A percentile compares a stretch with the other conserved stretches of the same genome.
Conservation (phyloP, 1,139 yeast species). For the Hanseniaspora sp. region DNA sequence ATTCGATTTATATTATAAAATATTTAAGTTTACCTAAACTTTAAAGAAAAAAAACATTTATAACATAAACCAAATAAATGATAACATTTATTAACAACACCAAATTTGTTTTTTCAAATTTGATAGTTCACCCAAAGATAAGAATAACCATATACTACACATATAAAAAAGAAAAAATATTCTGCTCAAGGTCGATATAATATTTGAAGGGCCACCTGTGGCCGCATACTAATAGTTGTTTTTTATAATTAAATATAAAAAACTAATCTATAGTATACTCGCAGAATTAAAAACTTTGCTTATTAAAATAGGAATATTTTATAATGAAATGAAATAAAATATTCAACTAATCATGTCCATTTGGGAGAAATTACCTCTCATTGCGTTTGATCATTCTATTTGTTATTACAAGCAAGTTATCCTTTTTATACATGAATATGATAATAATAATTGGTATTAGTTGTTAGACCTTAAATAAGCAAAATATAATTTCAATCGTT, state of each 20-base stretch:
- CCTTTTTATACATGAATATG: constrained; percentile 15
- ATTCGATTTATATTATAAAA: constrained; percentile 13
- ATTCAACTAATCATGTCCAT: constrained; percentile 3
- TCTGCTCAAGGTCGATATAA: constrained; percentile 14
- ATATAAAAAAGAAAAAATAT: constrained; percentile 15
- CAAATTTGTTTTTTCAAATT: not conserved
- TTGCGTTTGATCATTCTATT: constrained; percentile 8
- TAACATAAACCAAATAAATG: constrained; percentile 13
- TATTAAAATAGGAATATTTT: constrained; percentile 7
- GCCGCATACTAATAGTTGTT: constrained; percentile 8
- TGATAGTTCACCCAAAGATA: not conserved
- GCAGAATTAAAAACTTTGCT: constrained; percentile 10
- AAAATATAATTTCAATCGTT: constrained; percentile 9
- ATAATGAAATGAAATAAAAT: not conserved
- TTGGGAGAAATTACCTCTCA: constrained; percentile 16
- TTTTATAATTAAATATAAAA: too few species aligned
- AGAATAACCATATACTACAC: constrained; percentile 16
- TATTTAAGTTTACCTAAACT: not conserved
- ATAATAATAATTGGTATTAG: not conserved
- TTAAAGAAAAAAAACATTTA: not conserved
- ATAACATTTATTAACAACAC: not conserved
- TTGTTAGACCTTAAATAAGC: not conserved
- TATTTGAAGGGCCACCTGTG: constrained; percentile 8
- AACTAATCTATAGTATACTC: constrained; percentile 7
- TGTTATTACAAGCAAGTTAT: constrained; percentile 8